Percentiles rank a stretch among this genome's conserved stretches.
phyloP scores from a whole-genome alignment of 345 rosid genomes.

The Murraya koenigii region DNA sequence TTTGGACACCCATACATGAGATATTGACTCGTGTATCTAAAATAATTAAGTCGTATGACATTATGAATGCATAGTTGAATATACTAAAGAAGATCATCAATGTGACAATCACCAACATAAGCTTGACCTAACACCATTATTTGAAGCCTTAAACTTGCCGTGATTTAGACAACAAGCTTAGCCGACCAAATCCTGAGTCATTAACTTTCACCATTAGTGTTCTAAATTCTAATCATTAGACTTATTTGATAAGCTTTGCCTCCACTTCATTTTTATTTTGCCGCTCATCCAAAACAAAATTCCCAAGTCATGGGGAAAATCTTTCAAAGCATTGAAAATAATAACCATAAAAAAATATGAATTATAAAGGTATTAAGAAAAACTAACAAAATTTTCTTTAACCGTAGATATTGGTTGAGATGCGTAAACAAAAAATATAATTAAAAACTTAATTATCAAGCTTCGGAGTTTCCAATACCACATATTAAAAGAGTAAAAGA shows the following conservation, averaged over 20 bases:
- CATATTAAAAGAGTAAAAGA: too few species aligned
- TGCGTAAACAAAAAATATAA: too few species aligned
- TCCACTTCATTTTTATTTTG: neutral
- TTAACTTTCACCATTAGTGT: neutral
- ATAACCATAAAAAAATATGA: too few species aligned
- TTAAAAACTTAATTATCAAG: too few species aligned
- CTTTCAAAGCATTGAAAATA: neutral
- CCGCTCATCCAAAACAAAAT: neutral
- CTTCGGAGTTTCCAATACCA: too few species aligned
- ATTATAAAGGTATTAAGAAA: too few species aligned
- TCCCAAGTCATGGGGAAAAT: conserved; percentile 4
- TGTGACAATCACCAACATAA: neutral
- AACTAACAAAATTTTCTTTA: too few species aligned
- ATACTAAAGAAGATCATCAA: neutral
- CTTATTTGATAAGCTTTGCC: neutral
- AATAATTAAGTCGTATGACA: neutral
- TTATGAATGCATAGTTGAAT: neutral
- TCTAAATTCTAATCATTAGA: neutral
- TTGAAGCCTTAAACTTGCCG: neutral
- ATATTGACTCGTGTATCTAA: neutral
- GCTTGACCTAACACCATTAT: neutral
- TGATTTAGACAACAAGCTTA: neutral
- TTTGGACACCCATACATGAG: neutral
- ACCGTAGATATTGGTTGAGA: neutral
- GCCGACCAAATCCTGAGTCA: neutral